A percentile compares a stretch with the other conserved stretches of the same genome.
Evolutionary conservation across 2,329 filamentous ascomycete species (phyloP).

Genomic region (Arachnomyces sp.): DNA sequence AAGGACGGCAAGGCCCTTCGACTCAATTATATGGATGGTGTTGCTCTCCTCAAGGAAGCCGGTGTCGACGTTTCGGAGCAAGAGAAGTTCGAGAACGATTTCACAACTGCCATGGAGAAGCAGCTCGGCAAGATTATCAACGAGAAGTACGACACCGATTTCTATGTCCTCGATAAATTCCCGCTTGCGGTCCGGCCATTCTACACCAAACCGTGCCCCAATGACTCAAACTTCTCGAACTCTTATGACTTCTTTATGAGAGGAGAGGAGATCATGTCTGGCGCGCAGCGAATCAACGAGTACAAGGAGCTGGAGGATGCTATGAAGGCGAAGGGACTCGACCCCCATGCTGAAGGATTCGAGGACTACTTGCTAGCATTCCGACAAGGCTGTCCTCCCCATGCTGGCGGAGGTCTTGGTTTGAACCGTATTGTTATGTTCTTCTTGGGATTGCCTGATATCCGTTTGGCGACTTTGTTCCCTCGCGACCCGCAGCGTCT

Average conservation of each 20-base stretch:
- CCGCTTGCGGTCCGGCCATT: conserved; percentile 81
- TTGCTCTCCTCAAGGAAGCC: conserved; percentile 40
- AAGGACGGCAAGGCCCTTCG: conserved; percentile 42
- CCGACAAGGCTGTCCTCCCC: conserved; percentile 55
- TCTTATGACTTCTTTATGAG: conserved; percentile 65
- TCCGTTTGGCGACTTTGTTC: conserved; percentile 54
- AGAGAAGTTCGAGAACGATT: conserved; percentile 40
- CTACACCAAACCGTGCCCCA: conserved; percentile 75
- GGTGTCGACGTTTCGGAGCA: conserved; percentile 43
- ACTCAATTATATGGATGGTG: conserved; percentile 43
- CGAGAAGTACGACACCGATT: conserved; percentile 86
- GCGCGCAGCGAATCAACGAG: conserved; percentile 58
- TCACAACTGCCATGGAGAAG: conserved; percentile 43
- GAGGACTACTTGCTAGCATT: conserved; percentile 58
- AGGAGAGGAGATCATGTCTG: conserved; percentile 60
- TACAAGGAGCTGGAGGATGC: conserved; percentile 49
- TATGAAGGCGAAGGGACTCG: conserved; percentile 52
- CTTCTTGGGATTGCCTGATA: conserved; percentile 57
- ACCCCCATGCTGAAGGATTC: conserved; percentile 51
- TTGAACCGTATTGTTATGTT: conserved; percentile 60
- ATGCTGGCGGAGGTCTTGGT: conserved; percentile 57
- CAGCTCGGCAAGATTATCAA: conserved; percentile 80
- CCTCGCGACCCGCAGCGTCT: conserved; percentile 54
- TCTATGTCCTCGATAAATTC: conserved; percentile 96
- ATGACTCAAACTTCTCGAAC: conserved; percentile 58